A percentile compares a stretch with the other conserved stretches of the same genome.
phyloP scores from a whole-genome alignment of 2,329 filamentous ascomycete genomes.

The Aspergillus brasiliensis region DNA sequence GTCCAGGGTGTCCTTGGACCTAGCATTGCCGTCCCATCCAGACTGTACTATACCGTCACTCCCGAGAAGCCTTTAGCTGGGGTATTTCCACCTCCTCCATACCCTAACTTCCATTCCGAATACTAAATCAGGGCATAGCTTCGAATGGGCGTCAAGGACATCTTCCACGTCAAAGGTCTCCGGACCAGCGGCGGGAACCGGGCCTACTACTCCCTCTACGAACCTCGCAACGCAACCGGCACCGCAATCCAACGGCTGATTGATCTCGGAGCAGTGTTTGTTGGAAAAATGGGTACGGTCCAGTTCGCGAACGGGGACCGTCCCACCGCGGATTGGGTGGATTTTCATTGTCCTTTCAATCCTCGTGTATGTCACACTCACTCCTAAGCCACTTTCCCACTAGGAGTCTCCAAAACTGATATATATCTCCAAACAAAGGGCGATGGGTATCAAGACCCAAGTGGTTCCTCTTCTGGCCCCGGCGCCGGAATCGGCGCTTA shows the following conservation, averaged over 20 bases:
- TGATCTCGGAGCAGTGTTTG: conserved; percentile 57
- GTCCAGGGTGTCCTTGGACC: no score
- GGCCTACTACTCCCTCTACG: conserved; percentile 59
- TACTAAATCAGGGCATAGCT: conserved; percentile 12
- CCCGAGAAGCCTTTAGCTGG: no score
- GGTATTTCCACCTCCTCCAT: no score
- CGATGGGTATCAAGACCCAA: conserved; percentile 35
- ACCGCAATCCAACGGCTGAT: conserved; percentile 58
- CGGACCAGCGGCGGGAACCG: conserved; percentile 60
- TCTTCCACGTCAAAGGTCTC: conserved; percentile 61
- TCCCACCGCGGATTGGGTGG: conserved; percentile 36
- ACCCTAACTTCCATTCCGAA: no score
- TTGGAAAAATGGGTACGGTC: conserved; percentile 39
- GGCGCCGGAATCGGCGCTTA: conserved; percentile 34
- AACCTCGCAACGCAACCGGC: conserved; percentile 50
- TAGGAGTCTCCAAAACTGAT: no score
- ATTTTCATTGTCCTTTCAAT: conserved; percentile 43
- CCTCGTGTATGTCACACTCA: no score
- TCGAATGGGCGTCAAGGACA: conserved; percentile 65
- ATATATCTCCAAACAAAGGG: no score
- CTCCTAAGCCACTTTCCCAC: no score
- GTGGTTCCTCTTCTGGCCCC: conserved; percentile 24
- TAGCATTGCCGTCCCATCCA: no score
- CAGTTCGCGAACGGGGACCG: conserved; percentile 39
- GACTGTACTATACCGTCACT: no score